Conservation (phyloP, 352 stramenopile genomes). For the Phytophthora agathidicida region DNA sequence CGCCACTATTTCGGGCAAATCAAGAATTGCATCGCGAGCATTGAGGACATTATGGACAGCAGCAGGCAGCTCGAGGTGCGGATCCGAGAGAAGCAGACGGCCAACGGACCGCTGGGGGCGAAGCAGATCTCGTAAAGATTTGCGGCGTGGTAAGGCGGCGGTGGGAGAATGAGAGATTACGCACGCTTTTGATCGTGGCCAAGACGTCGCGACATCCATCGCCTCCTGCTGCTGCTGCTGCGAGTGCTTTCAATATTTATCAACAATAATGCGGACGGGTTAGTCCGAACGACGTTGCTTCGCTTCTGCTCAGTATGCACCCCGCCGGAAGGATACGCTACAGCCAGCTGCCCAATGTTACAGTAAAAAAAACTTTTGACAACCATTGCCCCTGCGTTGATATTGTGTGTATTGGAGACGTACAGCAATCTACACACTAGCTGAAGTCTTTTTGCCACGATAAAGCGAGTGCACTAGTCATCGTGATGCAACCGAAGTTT, state of each 20-base stretch:
- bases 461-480: too few species aligned
- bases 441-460: too few species aligned
- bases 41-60: conserved; percentile 37
- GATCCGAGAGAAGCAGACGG: conserved; percentile 31
- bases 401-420: too few species aligned
- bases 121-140: conserved; percentile 6
- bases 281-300: conserved; percentile 2
- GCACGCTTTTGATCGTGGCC: background rate
- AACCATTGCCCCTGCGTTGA: background rate
- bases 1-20: conserved; percentile 34
- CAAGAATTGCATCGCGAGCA: conserved; percentile 34
- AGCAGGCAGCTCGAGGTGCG: conserved; percentile 26
- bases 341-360: conserved; percentile 15
- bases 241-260: conserved; percentile 37
- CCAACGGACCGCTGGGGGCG: background rate
- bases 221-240: background rate
- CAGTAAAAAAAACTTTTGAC: conserved; percentile 18
- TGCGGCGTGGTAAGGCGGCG: conserved; percentile 6
- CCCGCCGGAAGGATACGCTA: background rate
- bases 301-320: background rate
- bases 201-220: background rate
- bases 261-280: conserved; percentile 14
- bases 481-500: background rate
- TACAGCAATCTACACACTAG: too few species aligned
- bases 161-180: background rate